Evolutionary conservation across 108 stramenopile genomes (phyloP).

Genomic region (Mayamaea pseudoterrestris): DNA sequence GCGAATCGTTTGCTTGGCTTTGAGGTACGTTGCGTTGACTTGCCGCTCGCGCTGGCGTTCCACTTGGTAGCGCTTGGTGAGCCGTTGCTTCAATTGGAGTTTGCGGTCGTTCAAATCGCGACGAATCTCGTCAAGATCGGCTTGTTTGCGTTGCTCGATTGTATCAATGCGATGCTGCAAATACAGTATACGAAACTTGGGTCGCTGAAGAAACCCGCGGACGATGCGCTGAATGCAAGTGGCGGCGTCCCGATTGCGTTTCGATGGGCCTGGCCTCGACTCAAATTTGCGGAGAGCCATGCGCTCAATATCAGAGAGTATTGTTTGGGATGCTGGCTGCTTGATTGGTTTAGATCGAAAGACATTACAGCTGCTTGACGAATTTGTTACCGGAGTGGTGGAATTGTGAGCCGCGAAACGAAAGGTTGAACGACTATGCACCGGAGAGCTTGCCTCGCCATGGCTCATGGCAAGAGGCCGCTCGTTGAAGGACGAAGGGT

Average conservation of each 20-base stretch:
- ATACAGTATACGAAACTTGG: not conserved
- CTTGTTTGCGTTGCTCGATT: not conserved
- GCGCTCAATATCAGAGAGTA: too few species aligned
- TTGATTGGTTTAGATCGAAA: too few species aligned
- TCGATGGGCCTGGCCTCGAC: too few species aligned
- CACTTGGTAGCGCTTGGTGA: not conserved
- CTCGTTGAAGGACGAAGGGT: too few species aligned
- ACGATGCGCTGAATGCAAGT: not conserved
- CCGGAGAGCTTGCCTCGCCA: too few species aligned
- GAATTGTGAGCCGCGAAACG: too few species aligned
- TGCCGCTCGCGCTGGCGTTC: not conserved
- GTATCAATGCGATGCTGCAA: slow-evolving; percentile 2
- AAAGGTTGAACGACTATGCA: too few species aligned
- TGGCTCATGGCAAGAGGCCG: too few species aligned
- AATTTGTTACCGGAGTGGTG: too few species aligned
- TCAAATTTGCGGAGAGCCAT: too few species aligned
- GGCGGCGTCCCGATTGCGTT: too few species aligned
- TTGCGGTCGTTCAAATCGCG: not conserved
- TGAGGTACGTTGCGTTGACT: not conserved
- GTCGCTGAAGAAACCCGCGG: not conserved
- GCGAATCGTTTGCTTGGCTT: slow-evolving; percentile 24
- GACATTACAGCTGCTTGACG: not conserved
- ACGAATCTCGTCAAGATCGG: not conserved
- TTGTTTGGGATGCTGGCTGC: not conserved
- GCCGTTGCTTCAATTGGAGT: not conserved